Percentiles rank a stretch among this genome's conserved stretches.
These are phyloP conservation scores for Cynara cardunculus DNA, from an alignment of 129 eudicot species.

Conservation along the genomic window DNA sequence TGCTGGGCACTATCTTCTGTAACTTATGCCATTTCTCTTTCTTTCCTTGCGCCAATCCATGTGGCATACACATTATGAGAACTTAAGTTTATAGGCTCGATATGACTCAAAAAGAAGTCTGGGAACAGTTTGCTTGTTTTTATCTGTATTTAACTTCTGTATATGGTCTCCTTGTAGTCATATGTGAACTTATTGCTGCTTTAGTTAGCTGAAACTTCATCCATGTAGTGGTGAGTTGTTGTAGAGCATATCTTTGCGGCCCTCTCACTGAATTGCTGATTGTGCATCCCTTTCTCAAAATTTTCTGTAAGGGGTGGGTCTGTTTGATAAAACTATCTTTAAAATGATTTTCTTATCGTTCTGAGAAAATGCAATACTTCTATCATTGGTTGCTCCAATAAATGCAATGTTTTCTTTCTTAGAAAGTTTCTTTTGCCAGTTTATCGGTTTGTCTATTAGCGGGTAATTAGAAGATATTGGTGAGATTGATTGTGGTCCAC, in stretches of 20 bases:
- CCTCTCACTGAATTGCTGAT: not conserved
- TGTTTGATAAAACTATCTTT: not conserved
- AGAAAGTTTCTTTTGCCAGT: not conserved
- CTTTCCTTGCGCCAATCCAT: too few species aligned
- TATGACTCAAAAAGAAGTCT: not conserved
- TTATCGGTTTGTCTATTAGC: not conserved
- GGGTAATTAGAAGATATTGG: not conserved
- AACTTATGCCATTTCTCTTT: not conserved
- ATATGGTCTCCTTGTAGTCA: not conserved
- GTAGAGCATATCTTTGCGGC: not conserved
- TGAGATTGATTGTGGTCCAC: not conserved
- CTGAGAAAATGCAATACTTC: not conserved
- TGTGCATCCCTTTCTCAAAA: not conserved
- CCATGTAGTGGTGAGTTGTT: not conserved
- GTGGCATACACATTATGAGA: too few species aligned
- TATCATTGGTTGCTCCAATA: not conserved
- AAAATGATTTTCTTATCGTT: not conserved
- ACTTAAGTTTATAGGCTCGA: not conserved
- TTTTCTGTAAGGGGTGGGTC: not conserved
- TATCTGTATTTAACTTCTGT: not conserved
- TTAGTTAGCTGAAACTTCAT: not conserved
- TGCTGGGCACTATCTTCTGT: not conserved
- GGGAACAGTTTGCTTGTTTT: not conserved
- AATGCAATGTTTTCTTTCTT: not conserved
- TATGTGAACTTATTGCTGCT: not conserved